Percentiles rank a stretch among this genome's conserved stretches.
Evolutionary conservation across 768 basidiomycete species (phyloP).

Genomic region (Kwoniella europaea): DNA sequence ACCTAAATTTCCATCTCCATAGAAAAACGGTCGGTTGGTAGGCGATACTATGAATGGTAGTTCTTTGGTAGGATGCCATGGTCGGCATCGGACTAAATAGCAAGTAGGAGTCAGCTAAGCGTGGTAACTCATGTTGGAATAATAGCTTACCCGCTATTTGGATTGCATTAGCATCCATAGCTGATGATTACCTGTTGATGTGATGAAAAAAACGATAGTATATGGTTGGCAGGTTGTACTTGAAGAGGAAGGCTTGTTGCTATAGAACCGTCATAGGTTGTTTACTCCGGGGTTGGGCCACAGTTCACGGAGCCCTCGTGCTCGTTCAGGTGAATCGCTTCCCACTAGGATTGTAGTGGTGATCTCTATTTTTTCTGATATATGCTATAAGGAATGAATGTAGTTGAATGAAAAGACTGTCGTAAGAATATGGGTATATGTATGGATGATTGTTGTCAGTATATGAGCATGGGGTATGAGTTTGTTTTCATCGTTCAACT

Average conservation of each 20-base stretch:
- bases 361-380: neutral
- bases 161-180: conserved; percentile 51
- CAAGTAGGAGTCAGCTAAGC: neutral
- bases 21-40: conserved; percentile 68
- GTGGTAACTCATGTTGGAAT: neutral
- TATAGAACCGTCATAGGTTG: neutral
- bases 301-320: too few species aligned
- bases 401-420: neutral
- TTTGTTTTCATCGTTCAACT: conserved; percentile 18
- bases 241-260: conserved; percentile 3
- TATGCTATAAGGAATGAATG: neutral
- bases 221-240: neutral
- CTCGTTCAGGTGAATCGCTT: too few species aligned
- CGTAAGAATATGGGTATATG: neutral
- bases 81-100: conserved; percentile 80
- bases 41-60: conserved; percentile 75
- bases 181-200: neutral
- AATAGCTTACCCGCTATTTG: conserved; percentile 52
- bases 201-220: neutral
- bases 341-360: too few species aligned
- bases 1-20: conserved; percentile 82
- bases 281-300: neutral
- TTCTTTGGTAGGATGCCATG: conserved; percentile 82
- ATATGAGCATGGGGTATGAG: neutral
- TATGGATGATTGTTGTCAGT: neutral